Evolutionary conservation across 176 grass and related monocot species (phyloP), one percentile per base, ranked within the genome.

Genomic region (Melocanna baccifera): DNA sequence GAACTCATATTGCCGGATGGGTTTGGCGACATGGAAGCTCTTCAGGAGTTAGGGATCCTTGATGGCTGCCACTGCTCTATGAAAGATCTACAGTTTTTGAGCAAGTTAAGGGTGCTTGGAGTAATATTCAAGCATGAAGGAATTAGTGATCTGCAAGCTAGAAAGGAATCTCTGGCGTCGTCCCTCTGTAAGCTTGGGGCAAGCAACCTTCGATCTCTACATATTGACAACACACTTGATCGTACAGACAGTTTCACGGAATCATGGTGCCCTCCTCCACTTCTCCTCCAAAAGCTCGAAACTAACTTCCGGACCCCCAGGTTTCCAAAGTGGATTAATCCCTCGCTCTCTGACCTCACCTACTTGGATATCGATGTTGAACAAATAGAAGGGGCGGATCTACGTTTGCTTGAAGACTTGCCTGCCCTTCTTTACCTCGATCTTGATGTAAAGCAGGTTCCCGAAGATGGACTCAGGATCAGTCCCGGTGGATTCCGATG

Each of bases 401-500:
- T 34, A 34, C 34, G 34, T 34, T 34, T 34, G 34, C 34, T 34
- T 34, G 0, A 34, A 34, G 34, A 34, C 34, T 34, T 34, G 34
- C 34, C 34, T 34, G 34, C 34, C 34, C 34, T 34, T 34, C 3
- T 34, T 34, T 34, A 4, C 34, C 34, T 34, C 34, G 0, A 4
- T 0, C 4, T 34, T 0, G 0, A 0, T 0, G 4, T 4, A 34
- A 4, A 34, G 4, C 4, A 4, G 34, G 0, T 34, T 34, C 34
- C 3, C 0, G 34, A 34, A 34, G 34, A 34, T 34, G 34, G 34
- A 34, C 34, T 34, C 34, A 34, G 34, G 34, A 34, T 34, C 34
- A 34, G 4, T 34, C 34, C 34, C 4, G 2, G 34, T 34, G 34
- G 3, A 34, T 34, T 34, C 34, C 34, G 34, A 34, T 34, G 34